Evolutionary conservation across 257 asterid genomes (phyloP).

Genomic region (Nicotiana sylvestris): DNA sequence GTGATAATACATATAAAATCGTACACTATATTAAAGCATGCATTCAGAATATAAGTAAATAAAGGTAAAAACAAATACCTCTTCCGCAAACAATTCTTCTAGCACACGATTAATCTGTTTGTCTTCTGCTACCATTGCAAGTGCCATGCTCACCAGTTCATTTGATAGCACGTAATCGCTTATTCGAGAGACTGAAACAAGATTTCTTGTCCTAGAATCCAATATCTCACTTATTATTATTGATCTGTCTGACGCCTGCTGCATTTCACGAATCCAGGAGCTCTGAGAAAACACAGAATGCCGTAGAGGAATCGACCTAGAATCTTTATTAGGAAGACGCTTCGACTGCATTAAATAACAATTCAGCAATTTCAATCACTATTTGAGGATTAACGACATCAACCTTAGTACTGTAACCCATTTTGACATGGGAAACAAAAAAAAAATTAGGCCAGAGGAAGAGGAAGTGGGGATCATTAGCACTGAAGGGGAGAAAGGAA

Average conservation of each 20-base stretch:
- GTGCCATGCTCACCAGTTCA: conserved; percentile 98
- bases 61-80: conserved; percentile 39
- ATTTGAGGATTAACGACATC: not conserved
- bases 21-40: not conserved
- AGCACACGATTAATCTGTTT: conserved; percentile 91
- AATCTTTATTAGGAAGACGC: conserved; percentile 69
- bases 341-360: conserved; percentile 64
- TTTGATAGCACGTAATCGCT: conserved; percentile 93
- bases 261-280: conserved; percentile 95
- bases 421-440: not conserved
- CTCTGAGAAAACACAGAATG: conserved; percentile 86
- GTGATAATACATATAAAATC: not conserved
- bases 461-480: conserved; percentile 5
- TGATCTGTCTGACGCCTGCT: conserved; percentile 93
- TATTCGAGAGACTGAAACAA: conserved; percentile 87
- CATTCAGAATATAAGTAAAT: not conserved
- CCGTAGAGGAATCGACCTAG: conserved; percentile 56
- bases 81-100: conserved; percentile 93
- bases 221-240: conserved; percentile 91
- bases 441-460: not conserved
- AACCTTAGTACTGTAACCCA: not conserved
- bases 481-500: not conserved
- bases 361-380: conserved; percentile 14
- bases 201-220: conserved; percentile 96
- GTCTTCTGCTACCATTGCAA: conserved; percentile 99